Base-by-base conservation (phyloP, 345 rosid species). In the Rhodamnia argentea region DNA sequence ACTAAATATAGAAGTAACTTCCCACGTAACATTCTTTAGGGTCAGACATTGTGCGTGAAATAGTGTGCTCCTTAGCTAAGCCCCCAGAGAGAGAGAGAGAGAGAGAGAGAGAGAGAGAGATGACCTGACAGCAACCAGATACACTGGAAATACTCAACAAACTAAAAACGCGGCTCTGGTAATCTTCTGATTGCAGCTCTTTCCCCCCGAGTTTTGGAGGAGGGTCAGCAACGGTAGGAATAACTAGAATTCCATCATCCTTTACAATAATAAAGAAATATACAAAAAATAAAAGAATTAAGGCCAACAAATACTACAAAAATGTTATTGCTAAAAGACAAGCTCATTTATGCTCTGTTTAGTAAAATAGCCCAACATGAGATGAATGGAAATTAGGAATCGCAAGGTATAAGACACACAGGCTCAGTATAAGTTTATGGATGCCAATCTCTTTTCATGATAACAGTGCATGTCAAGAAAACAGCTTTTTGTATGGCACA, bases 91-190 rank as follows among this genome's bases (percentile, higher is more conserved):
- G 37, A n/a, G 64, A 57, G 13, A 60, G 70, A 60, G 74, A 60
- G 74, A 27, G 18, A n/a, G 62, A 26, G 32, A 59, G 32, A 29
- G 56, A 44, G 59, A 58, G 59, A 82, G 50, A 85, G 86, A 81
- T 42, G 84, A 97, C 99, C 99, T 97, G 99, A 89, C 99, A 97
- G 90, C 99, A 97, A 83, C 99, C 99, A 3, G 99, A 97, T 75
- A 97, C 85, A 88, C 99, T 96, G 85, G 99, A 96, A 86, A 97
- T 92, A 90, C 99, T 95, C 89, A 94, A 89, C 78, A 98, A 93
- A 90, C 95, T 91, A 85, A 88, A 91, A 86, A 89, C 88, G 76
- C 88, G 84, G 85, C 83, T 92, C 88, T 91, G 94, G 92, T 94
- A 96, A 86, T 96, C 95, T 85, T 94, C 97, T 12, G 96, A 93